These are phyloP conservation scores for Podaxis sp. DNA, from an alignment of 768 basidiomycete species.

Conservation along the genomic window DNA sequence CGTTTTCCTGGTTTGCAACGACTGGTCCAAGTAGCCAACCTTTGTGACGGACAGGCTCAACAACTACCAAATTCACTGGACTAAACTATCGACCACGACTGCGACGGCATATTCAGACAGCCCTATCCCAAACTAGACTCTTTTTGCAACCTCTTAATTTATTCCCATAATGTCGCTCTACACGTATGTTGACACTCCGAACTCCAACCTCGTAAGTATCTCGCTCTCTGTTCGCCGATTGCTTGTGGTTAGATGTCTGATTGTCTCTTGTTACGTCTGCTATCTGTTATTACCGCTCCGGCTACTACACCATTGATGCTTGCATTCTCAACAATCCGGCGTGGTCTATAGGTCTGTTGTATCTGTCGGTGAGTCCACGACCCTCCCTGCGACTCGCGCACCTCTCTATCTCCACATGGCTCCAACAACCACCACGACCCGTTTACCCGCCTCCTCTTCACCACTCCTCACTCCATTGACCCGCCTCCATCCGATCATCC, in stretches of 20 bases:
- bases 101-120: neutral
- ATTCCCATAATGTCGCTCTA: slow-evolving; percentile 35
- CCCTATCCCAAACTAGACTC: neutral
- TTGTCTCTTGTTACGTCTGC: neutral
- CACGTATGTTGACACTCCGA: slow-evolving; percentile 61
- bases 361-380: slow-evolving; percentile 57
- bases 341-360: slow-evolving; percentile 58
- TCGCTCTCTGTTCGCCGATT: neutral
- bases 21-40: neutral
- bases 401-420: neutral
- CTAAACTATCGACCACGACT: neutral
- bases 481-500: neutral
- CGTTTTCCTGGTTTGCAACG: neutral
- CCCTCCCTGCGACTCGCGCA: neutral
- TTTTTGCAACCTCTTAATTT: neutral
- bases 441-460: neutral
- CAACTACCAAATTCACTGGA: neutral
- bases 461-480: neutral
- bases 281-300: neutral
- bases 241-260: neutral
- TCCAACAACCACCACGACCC: neutral
- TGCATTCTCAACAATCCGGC: neutral
- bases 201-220: slow-evolving; percentile 61
- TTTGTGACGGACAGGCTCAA: neutral
- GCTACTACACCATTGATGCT: neutral